Base-by-base conservation (phyloP, 2,329 filamentous ascomycete genomes). In the Mollisia scopiformis region DNA sequence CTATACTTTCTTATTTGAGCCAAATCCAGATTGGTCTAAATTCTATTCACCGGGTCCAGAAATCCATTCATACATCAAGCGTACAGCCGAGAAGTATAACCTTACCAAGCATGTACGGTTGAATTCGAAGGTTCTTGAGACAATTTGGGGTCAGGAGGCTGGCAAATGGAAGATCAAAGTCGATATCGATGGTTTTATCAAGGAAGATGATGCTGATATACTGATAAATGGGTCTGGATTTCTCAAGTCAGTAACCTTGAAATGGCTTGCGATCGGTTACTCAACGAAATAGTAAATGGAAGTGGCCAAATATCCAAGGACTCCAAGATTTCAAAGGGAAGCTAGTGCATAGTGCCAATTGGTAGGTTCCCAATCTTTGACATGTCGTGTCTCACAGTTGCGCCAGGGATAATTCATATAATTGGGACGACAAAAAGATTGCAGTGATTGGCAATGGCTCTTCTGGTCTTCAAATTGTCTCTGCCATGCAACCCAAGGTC, bases 1-100 rank as follows among this genome's bases (percentile, higher is more conserved):
- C 23, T 91, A 91, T 67, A 87, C 90, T 67, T 83, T 83, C 5
- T 86, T 84, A 0, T 91, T 90, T 70, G 78, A 80, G 10, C 86
- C 88, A 1, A 91, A 91, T 58, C 82, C 80, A 0, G 79, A 89
- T 63, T 92, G 89, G 89, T 81, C 81, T 0, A 85, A 89, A 66
- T 80, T 86, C 62, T 91, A 89, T 68, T 82, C 88, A 0, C 82
- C 84, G 19, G 88, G 87, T 0, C 71, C 75, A 5, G 89, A 92
- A 71, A 91, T 92, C 60, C 76, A 80, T 6, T 80, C 84, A 21
- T 92, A 92, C 69, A 87, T 87, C 85, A 81, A 88, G 66, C 74
- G 74, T 0, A 73, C 89, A 3, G 87, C 88, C 0, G 77, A 77
- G 13, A 88, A 90, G 66, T 82, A 90, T 71, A 79, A 86, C 57